Evolutionary conservation across 495 filamentous ascomycete species (phyloP), one percentile per base, ranked within the genome.

Genomic region (Entonaema liquescens): DNA sequence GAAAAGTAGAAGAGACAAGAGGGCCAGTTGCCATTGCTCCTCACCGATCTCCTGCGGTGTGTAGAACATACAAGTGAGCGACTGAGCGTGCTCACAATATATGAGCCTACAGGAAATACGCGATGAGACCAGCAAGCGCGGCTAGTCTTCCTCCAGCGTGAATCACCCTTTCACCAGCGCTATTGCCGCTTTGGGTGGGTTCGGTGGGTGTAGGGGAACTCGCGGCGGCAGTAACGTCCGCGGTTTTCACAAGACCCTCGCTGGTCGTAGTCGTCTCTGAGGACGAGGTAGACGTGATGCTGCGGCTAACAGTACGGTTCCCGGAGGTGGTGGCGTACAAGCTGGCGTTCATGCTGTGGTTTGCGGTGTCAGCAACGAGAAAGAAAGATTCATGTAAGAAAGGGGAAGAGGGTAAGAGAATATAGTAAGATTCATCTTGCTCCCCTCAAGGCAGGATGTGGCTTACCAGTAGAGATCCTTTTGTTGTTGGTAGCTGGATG

Each of bases 401-500:
- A 12, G 17, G 3, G 13, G 44, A 40, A 31, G 36, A n/a, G 56
- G 35, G 36, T 15, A 23, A 33, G 53, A 56, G 15, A 7, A 35
- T 33, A 15, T 9, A 19, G 5, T 2, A 8, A 13, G 17, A 6
- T 17, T 36, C 12, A 2, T 17, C 15, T 13, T 58, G 8, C 8
- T 23, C 6, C 13, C 5, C 11, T 1, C 5, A 15, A 17, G 1
- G 17, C 5, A 38, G 17, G 15, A 15, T 21, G 2, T 23, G 9
- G 31, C 70, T 49, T 21, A 76, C 75, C 82, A 84, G 74, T 82
- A 82, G 50, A 79, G 77, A 21, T 80, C 69, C 62, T 76, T 74
- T 70, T 82, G 74, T 55, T 79, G 78, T 11, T 67, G 60, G 69
- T 65, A 54, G 19, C 40, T 61, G 31, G 67, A 59, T 60, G 49